phyloP scores from a whole-genome alignment of 495 filamentous ascomycete genomes.

The Xylaria nigripes region DNA sequence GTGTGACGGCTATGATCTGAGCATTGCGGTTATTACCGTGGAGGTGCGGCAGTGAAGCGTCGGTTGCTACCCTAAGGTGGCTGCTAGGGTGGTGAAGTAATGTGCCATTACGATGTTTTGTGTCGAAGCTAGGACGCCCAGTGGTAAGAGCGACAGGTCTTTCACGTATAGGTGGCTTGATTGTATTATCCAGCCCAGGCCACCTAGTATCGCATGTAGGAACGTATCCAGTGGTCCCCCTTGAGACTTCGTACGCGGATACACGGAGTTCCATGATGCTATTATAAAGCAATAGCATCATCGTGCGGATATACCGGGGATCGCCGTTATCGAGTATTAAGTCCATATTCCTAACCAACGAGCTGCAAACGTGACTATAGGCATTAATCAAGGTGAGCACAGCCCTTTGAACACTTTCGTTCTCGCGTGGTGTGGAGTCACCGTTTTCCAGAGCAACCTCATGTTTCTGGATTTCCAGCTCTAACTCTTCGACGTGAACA shows the following conservation, averaged over 20 bases:
- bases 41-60: constrained; percentile 35
- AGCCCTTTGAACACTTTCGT: constrained; percentile 56
- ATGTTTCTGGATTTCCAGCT: constrained; percentile 61
- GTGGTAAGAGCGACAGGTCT: constrained; percentile 54
- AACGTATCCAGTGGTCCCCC: constrained; percentile 38
- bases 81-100: constrained; percentile 52
- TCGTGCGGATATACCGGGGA: constrained; percentile 67
- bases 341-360: constrained; percentile 59
- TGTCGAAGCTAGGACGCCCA: constrained; percentile 43
- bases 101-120: constrained; percentile 52
- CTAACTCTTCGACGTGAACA: constrained; percentile 63
- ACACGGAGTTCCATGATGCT: constrained; percentile 67
- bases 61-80: constrained; percentile 45
- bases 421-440: constrained; percentile 46
- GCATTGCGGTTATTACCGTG: constrained; percentile 38
- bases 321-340: constrained; percentile 68
- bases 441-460: constrained; percentile 46
- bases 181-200: constrained; percentile 31
- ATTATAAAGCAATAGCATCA: constrained; percentile 74
- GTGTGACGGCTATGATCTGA: constrained; percentile 51
- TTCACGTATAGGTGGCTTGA: constrained; percentile 40
- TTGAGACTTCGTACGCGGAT: constrained; percentile 28
- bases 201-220: constrained; percentile 17
- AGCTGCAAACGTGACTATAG: constrained; percentile 65
- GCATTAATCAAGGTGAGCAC: constrained; percentile 64